Percentiles rank a stretch among this genome's conserved stretches.
These are phyloP conservation scores for Sugiyamaella neomexicana DNA, from an alignment of 1,139 yeast species.

Conservation along the genomic window DNA sequence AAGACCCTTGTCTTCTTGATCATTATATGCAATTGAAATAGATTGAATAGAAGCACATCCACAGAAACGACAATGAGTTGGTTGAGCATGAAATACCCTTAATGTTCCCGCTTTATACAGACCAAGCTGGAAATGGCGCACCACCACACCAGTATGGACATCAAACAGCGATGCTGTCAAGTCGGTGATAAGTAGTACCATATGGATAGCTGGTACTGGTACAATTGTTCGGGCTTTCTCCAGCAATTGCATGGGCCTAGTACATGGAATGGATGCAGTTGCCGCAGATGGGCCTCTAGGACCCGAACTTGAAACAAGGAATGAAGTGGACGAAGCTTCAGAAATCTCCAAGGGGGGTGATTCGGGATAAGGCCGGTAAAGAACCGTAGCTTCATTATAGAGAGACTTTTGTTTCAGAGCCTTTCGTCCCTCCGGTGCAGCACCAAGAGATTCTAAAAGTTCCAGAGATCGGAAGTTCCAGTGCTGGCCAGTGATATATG, in stretches of 20 bases:
- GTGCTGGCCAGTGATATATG: conserved; percentile 54
- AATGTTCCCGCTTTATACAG: conserved; percentile 61
- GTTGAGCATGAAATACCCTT: conserved; percentile 74
- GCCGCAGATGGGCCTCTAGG: not conserved
- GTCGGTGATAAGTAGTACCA: conserved; percentile 34
- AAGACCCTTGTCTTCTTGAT: conserved; percentile 51
- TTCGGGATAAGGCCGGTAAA: conserved; percentile 8
- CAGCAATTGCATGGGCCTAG: conserved; percentile 24
- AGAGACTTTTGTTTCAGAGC: not conserved
- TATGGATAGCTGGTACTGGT: conserved; percentile 37
- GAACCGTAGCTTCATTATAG: not conserved
- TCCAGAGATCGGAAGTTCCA: conserved; percentile 60
- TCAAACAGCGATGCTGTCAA: conserved; percentile 52
- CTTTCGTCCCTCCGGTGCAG: not conserved
- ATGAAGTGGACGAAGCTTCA: conserved; percentile 10
- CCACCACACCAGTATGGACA: conserved; percentile 69
- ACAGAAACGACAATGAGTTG: conserved; percentile 86
- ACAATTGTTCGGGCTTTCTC: conserved; percentile 27
- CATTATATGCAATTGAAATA: conserved; percentile 70
- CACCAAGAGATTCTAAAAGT: conserved; percentile 43
- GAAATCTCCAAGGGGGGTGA: conserved; percentile 10
- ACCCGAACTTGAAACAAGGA: conserved; percentile 5
- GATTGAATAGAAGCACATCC: conserved; percentile 82
- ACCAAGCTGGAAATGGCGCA: conserved; percentile 57
- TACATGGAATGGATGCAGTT: conserved; percentile 18